Conservation (phyloP, 2,329 filamentous ascomycete species). For the Paecilomyces variotii region DNA sequence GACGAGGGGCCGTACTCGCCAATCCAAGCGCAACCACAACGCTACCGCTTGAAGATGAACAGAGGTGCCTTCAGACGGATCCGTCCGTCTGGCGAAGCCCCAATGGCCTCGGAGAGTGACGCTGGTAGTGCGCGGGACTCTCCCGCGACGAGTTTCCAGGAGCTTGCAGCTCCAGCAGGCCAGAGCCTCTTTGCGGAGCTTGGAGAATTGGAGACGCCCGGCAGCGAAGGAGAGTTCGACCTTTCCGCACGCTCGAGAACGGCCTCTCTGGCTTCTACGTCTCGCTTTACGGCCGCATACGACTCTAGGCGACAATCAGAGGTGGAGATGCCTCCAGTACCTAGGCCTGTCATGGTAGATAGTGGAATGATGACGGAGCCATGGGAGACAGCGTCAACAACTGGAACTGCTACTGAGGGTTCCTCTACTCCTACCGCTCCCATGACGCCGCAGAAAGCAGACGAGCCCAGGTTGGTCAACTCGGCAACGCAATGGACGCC, state of each 20-base stretch:
- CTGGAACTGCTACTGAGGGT: conserved; percentile 14
- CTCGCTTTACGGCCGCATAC: conserved; percentile 21
- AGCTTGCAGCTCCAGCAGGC: conserved; percentile 42
- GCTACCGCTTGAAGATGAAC: conserved; percentile 64
- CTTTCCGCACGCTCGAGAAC: conserved; percentile 28
- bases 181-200: conserved; percentile 91
- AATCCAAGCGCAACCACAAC: conserved; percentile 54
- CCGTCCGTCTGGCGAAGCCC: conserved; percentile 37
- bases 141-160: conserved; percentile 46
- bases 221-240: conserved; percentile 60
- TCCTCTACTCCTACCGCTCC: conserved; percentile 12
- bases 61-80: conserved; percentile 57
- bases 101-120: conserved; percentile 31
- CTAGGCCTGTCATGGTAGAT: conserved; percentile 47
- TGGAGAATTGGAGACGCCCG: conserved; percentile 63
- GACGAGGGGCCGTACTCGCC: conserved; percentile 64
- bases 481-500: conserved; percentile 38
- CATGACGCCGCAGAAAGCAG: conserved; percentile 12
- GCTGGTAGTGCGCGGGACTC: conserved; percentile 40
- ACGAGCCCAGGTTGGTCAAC: conserved; percentile 23
- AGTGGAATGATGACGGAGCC: conserved; percentile 56
- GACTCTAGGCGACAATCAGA: conserved; percentile 27
- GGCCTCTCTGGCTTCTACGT: conserved; percentile 31
- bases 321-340: conserved; percentile 13
- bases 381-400: conserved; percentile 35